Evolutionary conservation across 352 stramenopile species (phyloP), one percentile per base, ranked within the genome.

Genomic region (Pelagophyceae sp.): DNA sequence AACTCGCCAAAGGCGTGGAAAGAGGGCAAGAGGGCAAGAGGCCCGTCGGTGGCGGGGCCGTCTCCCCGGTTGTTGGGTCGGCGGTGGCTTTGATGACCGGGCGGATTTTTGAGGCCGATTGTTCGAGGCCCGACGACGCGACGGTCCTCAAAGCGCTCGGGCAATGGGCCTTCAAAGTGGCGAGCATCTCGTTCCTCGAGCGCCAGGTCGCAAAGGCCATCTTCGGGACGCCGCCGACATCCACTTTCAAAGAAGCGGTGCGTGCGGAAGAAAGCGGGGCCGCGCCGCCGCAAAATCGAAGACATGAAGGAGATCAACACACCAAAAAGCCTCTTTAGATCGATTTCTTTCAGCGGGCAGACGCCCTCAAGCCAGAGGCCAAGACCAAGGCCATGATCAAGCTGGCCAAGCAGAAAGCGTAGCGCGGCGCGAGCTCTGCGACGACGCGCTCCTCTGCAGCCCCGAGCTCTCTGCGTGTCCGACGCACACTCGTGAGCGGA

Each of bases 351-450:
- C 15, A 58, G 38, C 11, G 27, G 38, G 67, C 67, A 0, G 2
- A 74, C 35, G 33, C 27, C 15, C 33, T 74, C 67, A 51, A 31
- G 67, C 67, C 67, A 11, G 38, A 33, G 35, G 6, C 33, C 17
- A 74, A 74, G 67, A 58, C 67, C 20, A 74, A 74, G 67, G 38
- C 33, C 27, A 33, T 74, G 35, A 74, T 74, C 67, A 58, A 74
- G 23, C 35, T 58, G 17, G 37, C 31, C 11, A 19, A 58, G 38
- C 1, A 32, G 20, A 74, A 74, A 37, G 3, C 58, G 61, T 33
- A 40, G 61, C 45, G 45, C 11, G 11, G 45, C 11, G 45, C 23
- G 45, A 54, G 45, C n/a, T n/a, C n/a, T n/a, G n/a, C n/a, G n/a
- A n/a, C n/a, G n/a, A n/a, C n/a, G n/a, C n/a, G n/a, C n/a, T n/a